Conservation (phyloP, 169 alveolate genomes). For the Plasmodium ovale region DNA sequence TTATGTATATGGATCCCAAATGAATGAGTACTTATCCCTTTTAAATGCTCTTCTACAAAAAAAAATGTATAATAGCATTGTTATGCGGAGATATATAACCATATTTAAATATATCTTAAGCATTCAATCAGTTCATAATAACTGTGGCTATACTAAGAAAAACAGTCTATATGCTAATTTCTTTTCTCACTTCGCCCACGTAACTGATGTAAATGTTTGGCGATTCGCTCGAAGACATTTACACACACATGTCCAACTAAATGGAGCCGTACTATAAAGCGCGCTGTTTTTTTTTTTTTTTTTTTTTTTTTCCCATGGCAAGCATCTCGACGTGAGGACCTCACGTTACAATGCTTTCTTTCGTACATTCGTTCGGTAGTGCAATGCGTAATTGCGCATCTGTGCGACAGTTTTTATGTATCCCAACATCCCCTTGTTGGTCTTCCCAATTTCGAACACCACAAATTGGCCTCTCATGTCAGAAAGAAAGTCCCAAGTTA, state of each 20-base stretch:
- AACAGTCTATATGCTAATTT: constrained; percentile 1
- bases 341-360: too few species aligned
- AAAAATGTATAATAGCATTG: constrained; percentile 5
- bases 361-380: too few species aligned
- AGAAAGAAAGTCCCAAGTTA: too few species aligned
- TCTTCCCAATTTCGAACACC: too few species aligned
- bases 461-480: too few species aligned
- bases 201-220: constrained; percentile 46
- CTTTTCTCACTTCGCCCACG: constrained; percentile 6
- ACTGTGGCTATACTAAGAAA: not conserved
- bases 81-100: constrained; percentile 15
- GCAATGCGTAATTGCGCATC: too few species aligned
- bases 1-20: constrained; percentile 41
- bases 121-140: constrained; percentile 15
- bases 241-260: too few species aligned
- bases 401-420: too few species aligned
- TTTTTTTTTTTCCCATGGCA: constrained; percentile 3
- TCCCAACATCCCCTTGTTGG: too few species aligned
- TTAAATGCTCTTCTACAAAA: not conserved
- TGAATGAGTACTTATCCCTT: constrained; percentile 8
- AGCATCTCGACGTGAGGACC: too few species aligned
- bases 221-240: constrained; percentile 4
- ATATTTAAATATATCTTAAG: constrained; percentile 31
- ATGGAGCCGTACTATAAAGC: not conserved
- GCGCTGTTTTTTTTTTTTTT: not conserved